Percentiles rank a stretch among this genome's conserved stretches.
phyloP scores from a whole-genome alignment of 148 eudicot species.

The Selenicereus undatus region DNA sequence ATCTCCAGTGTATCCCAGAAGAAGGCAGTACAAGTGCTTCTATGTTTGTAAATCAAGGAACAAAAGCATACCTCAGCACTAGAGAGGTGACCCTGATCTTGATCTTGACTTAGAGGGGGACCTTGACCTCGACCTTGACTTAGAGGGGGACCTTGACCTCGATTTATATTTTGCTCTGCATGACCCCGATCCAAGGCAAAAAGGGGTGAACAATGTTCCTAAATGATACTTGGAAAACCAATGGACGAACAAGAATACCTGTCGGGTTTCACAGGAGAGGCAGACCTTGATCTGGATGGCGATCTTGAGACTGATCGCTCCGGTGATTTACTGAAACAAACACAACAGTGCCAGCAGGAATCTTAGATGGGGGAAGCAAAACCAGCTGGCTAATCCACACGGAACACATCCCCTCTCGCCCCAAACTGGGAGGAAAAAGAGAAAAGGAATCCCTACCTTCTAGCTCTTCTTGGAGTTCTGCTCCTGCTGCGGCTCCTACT shows the following conservation, averaged over 20 bases:
- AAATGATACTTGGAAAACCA: neutral
- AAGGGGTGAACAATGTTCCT: neutral
- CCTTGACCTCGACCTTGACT: conserved; percentile 46
- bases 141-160: conserved; percentile 41
- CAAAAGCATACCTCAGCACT: conserved; percentile 21
- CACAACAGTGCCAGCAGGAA: conserved; percentile 9
- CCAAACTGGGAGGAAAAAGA: neutral
- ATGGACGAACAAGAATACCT: conserved; percentile 38
- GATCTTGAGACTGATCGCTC: conserved; percentile 71
- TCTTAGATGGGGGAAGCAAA: neutral
- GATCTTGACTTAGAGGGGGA: conserved; percentile 38
- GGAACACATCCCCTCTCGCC: no score
- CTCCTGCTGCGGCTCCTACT: conserved; percentile 44
- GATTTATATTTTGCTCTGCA: conserved; percentile 42
- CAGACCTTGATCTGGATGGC: conserved; percentile 64
- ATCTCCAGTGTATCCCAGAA: no score
- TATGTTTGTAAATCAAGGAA: neutral
- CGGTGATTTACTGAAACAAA: conserved; percentile 52
- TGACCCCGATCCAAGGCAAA: neutral
- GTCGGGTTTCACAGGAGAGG: conserved; percentile 64
- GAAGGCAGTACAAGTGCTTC: neutral
- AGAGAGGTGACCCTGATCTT: conserved; percentile 35
- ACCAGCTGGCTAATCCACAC: neutral
- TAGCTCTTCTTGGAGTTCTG: conserved; percentile 58
- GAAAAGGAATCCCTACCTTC: conserved; percentile 39